A percentile compares a stretch with the other conserved stretches of the same genome.
These are phyloP conservation scores for Mrakiaceae sp. DNA, from an alignment of 1,284 basidiomycete genomes.

Conservation along the genomic window DNA sequence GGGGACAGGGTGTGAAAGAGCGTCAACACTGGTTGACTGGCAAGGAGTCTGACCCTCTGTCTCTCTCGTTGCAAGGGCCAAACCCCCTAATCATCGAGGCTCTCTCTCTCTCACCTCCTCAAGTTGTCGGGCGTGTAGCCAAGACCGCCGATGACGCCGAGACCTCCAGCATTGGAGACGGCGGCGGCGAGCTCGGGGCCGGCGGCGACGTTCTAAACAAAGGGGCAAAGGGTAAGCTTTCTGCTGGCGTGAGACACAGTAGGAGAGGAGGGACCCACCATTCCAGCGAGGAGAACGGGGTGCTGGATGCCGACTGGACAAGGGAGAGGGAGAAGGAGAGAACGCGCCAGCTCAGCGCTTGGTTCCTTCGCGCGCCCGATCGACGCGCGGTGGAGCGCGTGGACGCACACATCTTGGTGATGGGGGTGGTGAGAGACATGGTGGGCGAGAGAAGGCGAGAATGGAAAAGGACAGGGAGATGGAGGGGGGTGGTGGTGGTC, in stretches of 20 bases:
- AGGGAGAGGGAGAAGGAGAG: background rate
- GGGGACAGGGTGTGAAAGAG: constrained; percentile 5
- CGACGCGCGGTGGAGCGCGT: background rate
- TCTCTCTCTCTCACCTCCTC: too few species aligned
- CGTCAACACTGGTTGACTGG: background rate
- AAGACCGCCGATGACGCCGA: constrained; percentile 77
- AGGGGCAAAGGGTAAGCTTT: constrained; percentile 8
- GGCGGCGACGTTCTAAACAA: constrained; percentile 76
- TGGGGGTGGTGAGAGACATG: constrained; percentile 45
- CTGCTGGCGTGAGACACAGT: background rate
- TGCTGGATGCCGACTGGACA: constrained; percentile 58
- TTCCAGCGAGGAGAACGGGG: constrained; percentile 73
- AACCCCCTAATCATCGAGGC: background rate
- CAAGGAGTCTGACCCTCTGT: background rate
- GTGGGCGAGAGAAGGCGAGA: constrained; percentile 3
- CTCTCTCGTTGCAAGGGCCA: background rate
- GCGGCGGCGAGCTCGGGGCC: constrained; percentile 76
- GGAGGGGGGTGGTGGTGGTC: too few species aligned
- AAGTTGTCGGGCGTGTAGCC: constrained; percentile 42
- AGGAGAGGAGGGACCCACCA: constrained; percentile 21
- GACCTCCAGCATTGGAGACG: constrained; percentile 60
- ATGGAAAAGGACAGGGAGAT: background rate
- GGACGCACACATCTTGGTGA: constrained; percentile 55
- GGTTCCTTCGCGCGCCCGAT: background rate
- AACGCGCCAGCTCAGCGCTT: background rate